Base-by-base conservation (phyloP, 1,139 yeast genomes). In the Kazachstania sp. region DNA sequence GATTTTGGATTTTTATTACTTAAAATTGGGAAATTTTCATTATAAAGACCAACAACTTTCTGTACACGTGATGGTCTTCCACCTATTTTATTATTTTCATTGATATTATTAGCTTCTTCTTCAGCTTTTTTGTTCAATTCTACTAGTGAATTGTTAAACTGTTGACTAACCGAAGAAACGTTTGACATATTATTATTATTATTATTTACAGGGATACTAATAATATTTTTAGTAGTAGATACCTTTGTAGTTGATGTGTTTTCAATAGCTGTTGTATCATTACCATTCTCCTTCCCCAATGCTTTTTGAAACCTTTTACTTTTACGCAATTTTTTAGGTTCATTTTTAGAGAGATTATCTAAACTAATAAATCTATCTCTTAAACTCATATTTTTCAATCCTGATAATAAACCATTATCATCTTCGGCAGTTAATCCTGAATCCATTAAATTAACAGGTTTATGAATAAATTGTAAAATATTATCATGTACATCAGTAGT, bases 1-100 rank as follows among this genome's bases (percentile, higher is more conserved):
- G 55, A 52, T 46, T 57, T 57, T 3, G 64, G 65, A 43, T 61
- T 60, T 50, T 59, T 58, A 46, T 55, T 59, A 49, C 59, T 56
- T 32, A 61, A 50, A 30, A 59, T 58, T 19, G 65, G 60, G 53
- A 62, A 62, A 51, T 62, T 62, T 30, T 48, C 46, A 47, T 53
- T 55, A 46, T 60, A 58, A 29, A 62, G 48, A 1, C 64, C 64
- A 28, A 55, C 54, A 12, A 58, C 58, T 26, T 49, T 42, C 29
- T 46, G 45, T 15, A 45, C 29, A 23, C 43, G 39, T 11, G 43
- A 28, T 26, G 43, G 40, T 38, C 32, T 32, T n/a, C 20, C 39
- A 15, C 20, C 23, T 13, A 30, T 13, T 13, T 26, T 35, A 30
- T 36, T 40, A 26, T 39, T 42, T 19, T 40, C 19, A 12, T 12